These are phyloP conservation scores for Leccinum longicurvipes DNA, from an alignment of 768 basidiomycete species.

Conservation along the genomic window DNA sequence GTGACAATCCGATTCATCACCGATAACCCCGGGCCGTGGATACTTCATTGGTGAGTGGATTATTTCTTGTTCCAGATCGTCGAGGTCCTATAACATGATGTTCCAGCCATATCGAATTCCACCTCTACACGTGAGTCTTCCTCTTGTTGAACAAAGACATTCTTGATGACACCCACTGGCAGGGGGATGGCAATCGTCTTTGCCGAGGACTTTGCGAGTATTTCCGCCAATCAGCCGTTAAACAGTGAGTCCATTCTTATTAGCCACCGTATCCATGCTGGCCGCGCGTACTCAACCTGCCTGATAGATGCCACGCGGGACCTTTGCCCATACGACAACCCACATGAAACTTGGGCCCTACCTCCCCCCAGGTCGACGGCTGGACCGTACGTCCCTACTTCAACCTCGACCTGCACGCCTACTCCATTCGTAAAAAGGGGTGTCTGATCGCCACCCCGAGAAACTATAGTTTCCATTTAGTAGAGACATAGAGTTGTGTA, in stretches of 20 bases:
- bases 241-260: neutral
- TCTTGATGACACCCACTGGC: neutral
- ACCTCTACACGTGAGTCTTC: constrained; percentile 22
- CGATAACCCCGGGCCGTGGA: constrained; percentile 67
- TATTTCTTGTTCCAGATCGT: neutral
- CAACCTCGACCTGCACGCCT: constrained; percentile 2
- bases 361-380: constrained; percentile 6
- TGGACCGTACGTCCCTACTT: constrained; percentile 5
- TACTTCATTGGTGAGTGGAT: constrained; percentile 36
- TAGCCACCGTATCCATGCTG: neutral
- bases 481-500: neutral
- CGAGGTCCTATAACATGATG: neutral
- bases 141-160: too few species aligned
- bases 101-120: constrained; percentile 38
- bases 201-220: constrained; percentile 7
- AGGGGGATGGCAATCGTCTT: constrained; percentile 17
- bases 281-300: neutral
- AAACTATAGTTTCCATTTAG: neutral
- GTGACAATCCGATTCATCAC: constrained; percentile 58
- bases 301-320: constrained; percentile 6
- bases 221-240: neutral
- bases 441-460: neutral
- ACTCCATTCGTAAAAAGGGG: neutral
- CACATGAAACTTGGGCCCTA: constrained; percentile 2
- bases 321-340: constrained; percentile 11